These are phyloP conservation scores for Wallacemonas collosoma DNA, from an alignment of 208 protist genomes.

Conservation along the genomic window DNA sequence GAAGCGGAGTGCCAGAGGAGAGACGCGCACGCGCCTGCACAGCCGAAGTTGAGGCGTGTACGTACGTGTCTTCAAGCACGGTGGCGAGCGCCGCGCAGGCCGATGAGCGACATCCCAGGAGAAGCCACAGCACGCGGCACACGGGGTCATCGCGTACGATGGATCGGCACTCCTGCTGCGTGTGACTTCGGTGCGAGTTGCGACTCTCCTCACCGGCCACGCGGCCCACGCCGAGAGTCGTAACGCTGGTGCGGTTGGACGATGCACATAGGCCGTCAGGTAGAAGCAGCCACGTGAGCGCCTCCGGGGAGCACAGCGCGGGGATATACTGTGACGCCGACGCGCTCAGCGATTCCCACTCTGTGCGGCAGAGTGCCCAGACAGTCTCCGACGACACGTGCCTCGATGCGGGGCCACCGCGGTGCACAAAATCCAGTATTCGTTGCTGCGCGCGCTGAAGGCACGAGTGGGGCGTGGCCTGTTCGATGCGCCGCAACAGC, in stretches of 20 bases:
- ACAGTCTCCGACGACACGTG: not conserved
- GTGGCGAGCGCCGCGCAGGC: conserved; percentile 12
- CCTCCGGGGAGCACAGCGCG: conserved; percentile 2
- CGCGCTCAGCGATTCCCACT: not conserved
- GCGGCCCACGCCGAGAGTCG: not conserved
- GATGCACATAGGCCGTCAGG: not conserved
- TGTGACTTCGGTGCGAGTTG: not conserved
- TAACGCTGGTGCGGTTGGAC: not conserved
- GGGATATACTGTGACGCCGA: not conserved
- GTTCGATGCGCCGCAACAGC: conserved; percentile 7
- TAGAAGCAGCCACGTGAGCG: conserved; percentile 6
- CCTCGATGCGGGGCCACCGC: not conserved
- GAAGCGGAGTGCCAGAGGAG: not conserved
- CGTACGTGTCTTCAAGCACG: conserved; percentile 7
- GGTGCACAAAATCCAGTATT: not conserved
- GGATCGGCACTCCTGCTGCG: not conserved
- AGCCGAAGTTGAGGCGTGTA: not conserved
- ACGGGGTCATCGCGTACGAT: conserved; percentile 4
- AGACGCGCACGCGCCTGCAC: not conserved
- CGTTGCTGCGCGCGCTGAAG: not conserved
- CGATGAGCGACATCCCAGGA: not conserved
- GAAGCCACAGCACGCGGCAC: conserved; percentile 11
- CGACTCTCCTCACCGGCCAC: not conserved
- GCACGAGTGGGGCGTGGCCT: not conserved
- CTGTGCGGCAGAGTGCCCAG: not conserved